A percentile compares a stretch with the other conserved stretches of the same genome.
These are phyloP conservation scores for Penicillium canariense DNA, from an alignment of 495 filamentous ascomycete genomes.

Conservation along the genomic window DNA sequence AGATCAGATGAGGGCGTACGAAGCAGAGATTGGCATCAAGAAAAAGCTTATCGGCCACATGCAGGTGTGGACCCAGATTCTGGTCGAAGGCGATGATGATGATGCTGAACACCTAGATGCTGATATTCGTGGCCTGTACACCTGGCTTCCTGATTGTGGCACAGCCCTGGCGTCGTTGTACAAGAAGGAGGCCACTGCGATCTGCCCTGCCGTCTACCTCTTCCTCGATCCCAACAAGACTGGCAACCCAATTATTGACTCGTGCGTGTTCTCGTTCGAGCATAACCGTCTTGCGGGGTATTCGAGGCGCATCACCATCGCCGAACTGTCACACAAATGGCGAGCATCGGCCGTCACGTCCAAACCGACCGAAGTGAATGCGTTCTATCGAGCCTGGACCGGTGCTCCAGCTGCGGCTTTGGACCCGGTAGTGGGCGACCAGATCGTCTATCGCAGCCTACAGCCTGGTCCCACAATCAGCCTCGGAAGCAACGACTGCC, in stretches of 20 bases:
- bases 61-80: conserved; percentile 41
- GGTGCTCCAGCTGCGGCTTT: conserved; percentile 11
- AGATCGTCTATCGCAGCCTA: conserved; percentile 15
- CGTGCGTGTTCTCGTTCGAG: conserved; percentile 62
- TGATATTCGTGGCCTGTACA: conserved; percentile 56
- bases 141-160: conserved; percentile 60
- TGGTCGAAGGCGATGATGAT: conserved; percentile 30
- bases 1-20: conserved; percentile 22
- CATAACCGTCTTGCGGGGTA: conserved; percentile 52
- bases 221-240: conserved; percentile 61
- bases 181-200: conserved; percentile 24
- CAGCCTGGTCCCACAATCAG: conserved; percentile 8
- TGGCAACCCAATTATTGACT: conserved; percentile 48
- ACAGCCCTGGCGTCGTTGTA: conserved; percentile 62
- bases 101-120: conserved; percentile 31
- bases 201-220: conserved; percentile 49
- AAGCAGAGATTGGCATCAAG: conserved; percentile 41
- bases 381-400: conserved; percentile 29
- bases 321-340: conserved; percentile 39
- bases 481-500: conserved; percentile 21
- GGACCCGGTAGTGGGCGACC: conserved; percentile 1
- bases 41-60: conserved; percentile 28
- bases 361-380: conserved; percentile 8
- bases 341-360: conserved; percentile 18
- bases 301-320: conserved; percentile 49